These are phyloP conservation scores for Pythium apleroticum DNA, from an alignment of 352 stramenopile genomes.

Conservation along the genomic window DNA sequence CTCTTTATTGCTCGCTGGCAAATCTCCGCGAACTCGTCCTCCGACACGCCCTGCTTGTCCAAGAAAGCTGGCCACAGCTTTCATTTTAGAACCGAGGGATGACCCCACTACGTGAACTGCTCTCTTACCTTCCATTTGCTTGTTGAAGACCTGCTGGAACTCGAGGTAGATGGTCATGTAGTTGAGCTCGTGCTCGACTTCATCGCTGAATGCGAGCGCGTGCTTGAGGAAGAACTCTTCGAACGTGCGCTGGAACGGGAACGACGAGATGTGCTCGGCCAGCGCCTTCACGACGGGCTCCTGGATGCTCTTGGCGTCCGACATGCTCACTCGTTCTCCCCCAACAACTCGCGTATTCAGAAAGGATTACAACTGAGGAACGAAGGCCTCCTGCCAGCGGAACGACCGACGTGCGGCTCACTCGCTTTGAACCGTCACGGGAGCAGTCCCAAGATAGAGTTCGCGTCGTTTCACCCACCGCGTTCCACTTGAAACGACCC, in stretches of 20 bases:
- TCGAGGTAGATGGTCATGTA: conserved; percentile 74
- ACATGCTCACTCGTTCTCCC: conserved; percentile 9
- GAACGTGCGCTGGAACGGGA: conserved; percentile 64
- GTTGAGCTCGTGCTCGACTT: conserved; percentile 63
- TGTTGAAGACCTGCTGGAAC: conserved; percentile 77
- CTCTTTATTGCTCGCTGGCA: conserved; percentile 53
- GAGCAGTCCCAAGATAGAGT: neutral
- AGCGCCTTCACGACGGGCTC: conserved; percentile 55
- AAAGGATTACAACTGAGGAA: neutral
- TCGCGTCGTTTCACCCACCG: neutral
- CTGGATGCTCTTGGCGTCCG: conserved; percentile 44
- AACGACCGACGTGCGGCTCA: neutral
- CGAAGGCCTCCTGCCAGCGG: neutral
- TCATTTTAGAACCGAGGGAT: no score
- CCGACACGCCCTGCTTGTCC: conserved; percentile 40
- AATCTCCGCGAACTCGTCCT: conserved; percentile 58
- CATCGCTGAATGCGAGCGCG: conserved; percentile 60
- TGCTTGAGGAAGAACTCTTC: conserved; percentile 78
- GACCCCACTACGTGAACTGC: no score
- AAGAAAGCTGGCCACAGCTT: conserved; percentile 48
- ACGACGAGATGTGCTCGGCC: conserved; percentile 60
- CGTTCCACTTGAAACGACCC: neutral
- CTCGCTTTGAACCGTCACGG: neutral
- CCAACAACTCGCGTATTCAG: neutral
- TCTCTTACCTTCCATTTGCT: conserved; percentile 50